Evolutionary conservation across 2,329 filamentous ascomycete species (phyloP), one percentile per base, ranked within the genome.

Genomic region (Endocalyx cinctus): DNA sequence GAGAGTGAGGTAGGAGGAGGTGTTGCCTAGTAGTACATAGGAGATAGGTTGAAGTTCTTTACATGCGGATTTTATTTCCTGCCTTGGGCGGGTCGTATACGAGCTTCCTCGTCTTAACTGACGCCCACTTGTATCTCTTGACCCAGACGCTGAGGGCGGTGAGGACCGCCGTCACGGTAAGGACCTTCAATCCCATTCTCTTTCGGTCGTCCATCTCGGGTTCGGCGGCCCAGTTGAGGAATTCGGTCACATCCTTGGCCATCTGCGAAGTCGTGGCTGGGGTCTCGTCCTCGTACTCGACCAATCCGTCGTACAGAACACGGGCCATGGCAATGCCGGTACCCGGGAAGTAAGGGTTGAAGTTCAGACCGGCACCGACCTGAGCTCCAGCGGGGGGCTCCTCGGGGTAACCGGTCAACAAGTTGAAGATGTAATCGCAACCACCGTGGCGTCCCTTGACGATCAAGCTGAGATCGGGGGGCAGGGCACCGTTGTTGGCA

Each of bases 301-400:
- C 92, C 38, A 98, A 72, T 46, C 87, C 92, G 52, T 98, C 92
- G 70, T 94, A 98, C 41, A 98, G 80, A 42, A 97, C 92, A 79
- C 92, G 90, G 54, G 84, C 90, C 92, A 98, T 98, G 57, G 86
- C 92, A 64, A 98, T 98, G 62, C 90, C 90, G 52, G 92, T 97
- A 60, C 92, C 92, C 38, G 92, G 92, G 82, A 98, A 98, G 77
- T 96, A 98, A 41, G 92, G 92, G 79, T 98, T 98, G 81, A 98
- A 98, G 82, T 97, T 96, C 68, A 98, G 82, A 58, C 92, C 92
- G 42, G 82, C 79, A 54, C 81, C 82, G 40, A 98, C 84, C 54
- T 77, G 70, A 43, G 86, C 88, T 61, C 92, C 92, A 32, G 92
- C 87, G 34, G 92, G 92, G 40, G 87, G 77, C 70, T 98, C 92